A percentile compares a stretch with the other conserved stretches of the same genome.
Evolutionary conservation across 768 basidiomycete genomes (phyloP).

Genomic region (Myochromella boudieri): DNA sequence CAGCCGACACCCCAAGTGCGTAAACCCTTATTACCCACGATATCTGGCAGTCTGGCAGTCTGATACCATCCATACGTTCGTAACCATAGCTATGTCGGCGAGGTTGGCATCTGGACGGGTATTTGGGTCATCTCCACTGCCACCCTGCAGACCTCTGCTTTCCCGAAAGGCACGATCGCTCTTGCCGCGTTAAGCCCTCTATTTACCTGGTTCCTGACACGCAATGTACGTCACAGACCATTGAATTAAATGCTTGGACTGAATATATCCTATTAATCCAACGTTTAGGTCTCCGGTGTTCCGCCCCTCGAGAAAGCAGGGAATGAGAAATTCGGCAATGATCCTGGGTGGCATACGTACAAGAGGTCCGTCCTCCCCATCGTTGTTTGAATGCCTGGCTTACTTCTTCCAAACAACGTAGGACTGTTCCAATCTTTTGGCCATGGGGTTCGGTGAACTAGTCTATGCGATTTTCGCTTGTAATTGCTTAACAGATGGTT

Average conservation of each 20-base stretch:
- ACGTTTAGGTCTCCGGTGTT: slow-evolving; percentile 58
- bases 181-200: slow-evolving; percentile 58
- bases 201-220: slow-evolving; percentile 61
- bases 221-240: slow-evolving; percentile 39
- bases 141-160: slow-evolving; percentile 44
- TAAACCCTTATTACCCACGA: not conserved
- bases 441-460: slow-evolving; percentile 37
- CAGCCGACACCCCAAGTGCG: slow-evolving; percentile 74
- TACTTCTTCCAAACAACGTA: slow-evolving; percentile 12
- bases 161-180: slow-evolving; percentile 42
- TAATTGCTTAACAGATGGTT: too few species aligned
- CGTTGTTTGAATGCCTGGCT: not conserved
- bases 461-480: not conserved
- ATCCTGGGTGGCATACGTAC: slow-evolving; percentile 58
- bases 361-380: slow-evolving; percentile 38
- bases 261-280: not conserved
- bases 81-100: slow-evolving; percentile 62
- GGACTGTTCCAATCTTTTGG: slow-evolving; percentile 46
- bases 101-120: slow-evolving; percentile 69
- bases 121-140: slow-evolving; percentile 59
- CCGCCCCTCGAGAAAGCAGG: slow-evolving; percentile 63
- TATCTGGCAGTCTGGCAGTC: not conserved
- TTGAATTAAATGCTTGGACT: not conserved
- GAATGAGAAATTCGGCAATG: slow-evolving; percentile 53
- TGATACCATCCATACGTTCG: not conserved